Evolutionary conservation across 1,284 basidiomycete species (phyloP).

Genomic region (Porogramme epimiltina): DNA sequence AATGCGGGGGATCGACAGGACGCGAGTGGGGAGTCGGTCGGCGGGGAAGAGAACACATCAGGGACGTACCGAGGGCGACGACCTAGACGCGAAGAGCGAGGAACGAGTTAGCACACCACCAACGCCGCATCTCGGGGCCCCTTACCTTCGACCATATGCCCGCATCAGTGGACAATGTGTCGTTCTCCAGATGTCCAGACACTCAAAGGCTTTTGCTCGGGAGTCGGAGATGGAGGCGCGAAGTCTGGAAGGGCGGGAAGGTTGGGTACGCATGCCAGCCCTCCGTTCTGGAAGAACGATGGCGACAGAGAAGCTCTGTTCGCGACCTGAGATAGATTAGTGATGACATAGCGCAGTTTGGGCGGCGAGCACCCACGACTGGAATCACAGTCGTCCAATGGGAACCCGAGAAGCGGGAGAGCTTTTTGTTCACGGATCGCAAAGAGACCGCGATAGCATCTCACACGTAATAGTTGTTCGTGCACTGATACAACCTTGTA

Average conservation of each 20-base stretch:
- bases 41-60: background rate
- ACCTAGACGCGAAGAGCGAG: too few relatives aligned
- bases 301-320: conserved; percentile 9
- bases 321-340: conserved; percentile 16
- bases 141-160: too few relatives aligned
- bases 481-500: background rate
- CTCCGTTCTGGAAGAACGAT: conserved; percentile 12
- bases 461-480: conserved; percentile 18
- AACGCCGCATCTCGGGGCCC: too few relatives aligned
- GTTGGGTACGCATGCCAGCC: conserved; percentile 8
- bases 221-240: conserved; percentile 15
- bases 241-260: conserved; percentile 8
- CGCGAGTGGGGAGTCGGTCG: conserved; percentile 3
- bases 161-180: background rate
- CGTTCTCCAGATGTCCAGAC: background rate
- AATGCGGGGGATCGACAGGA: conserved; percentile 22
- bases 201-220: conserved; percentile 15
- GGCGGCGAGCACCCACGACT: conserved; percentile 15
- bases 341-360: conserved; percentile 12
- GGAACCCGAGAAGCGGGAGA: conserved; percentile 8
- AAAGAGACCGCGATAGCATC: conserved; percentile 13
- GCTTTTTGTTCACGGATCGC: conserved; percentile 12
- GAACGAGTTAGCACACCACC: too few relatives aligned
- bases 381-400: conserved; percentile 9
- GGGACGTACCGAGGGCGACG: background rate